Evolutionary conservation across 495 filamentous ascomycete species (phyloP).

Genomic region (Xylaria grammica): DNA sequence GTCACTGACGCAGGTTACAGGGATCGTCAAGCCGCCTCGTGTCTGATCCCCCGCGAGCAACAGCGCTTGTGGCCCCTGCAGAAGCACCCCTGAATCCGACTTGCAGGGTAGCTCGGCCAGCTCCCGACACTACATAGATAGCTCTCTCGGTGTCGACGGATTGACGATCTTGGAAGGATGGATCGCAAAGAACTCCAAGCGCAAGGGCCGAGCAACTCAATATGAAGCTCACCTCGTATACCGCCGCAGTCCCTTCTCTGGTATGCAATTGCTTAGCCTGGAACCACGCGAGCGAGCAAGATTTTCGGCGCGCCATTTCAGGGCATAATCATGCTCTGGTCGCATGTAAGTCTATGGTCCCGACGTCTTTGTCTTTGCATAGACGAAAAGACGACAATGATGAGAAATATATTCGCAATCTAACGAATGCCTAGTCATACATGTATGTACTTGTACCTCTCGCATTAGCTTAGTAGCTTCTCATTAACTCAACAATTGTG

Average conservation of each 20-base stretch:
- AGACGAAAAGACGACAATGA: too few relatives aligned
- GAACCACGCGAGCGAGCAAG: constrained; percentile 41
- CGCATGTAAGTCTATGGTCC: constrained; percentile 46
- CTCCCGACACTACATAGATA: not conserved
- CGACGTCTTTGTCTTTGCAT: too few relatives aligned
- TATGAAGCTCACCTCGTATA: constrained; percentile 29
- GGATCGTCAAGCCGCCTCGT: constrained; percentile 4
- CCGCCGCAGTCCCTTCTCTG: constrained; percentile 26
- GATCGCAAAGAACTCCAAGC: not conserved
- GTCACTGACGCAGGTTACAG: constrained; percentile 23
- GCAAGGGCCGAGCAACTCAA: constrained; percentile 18
- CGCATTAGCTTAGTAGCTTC: not conserved
- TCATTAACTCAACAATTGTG: not conserved
- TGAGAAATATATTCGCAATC: not conserved
- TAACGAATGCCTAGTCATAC: constrained; percentile 22
- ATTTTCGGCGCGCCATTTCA: constrained; percentile 35
- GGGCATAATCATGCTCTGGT: constrained; percentile 44
- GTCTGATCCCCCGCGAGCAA: constrained; percentile 18
- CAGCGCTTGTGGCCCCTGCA: constrained; percentile 12
- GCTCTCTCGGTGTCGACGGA: not conserved
- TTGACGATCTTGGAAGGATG: not conserved
- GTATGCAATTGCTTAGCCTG: constrained; percentile 33
- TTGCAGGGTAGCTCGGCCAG: constrained; percentile 28
- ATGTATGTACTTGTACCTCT: constrained; percentile 17
- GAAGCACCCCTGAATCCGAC: constrained; percentile 11